Evolutionary conservation across 2,329 filamentous ascomycete species (phyloP), one percentile per base, ranked within the genome.

Genomic region (Colletotrichum noveboracense): DNA sequence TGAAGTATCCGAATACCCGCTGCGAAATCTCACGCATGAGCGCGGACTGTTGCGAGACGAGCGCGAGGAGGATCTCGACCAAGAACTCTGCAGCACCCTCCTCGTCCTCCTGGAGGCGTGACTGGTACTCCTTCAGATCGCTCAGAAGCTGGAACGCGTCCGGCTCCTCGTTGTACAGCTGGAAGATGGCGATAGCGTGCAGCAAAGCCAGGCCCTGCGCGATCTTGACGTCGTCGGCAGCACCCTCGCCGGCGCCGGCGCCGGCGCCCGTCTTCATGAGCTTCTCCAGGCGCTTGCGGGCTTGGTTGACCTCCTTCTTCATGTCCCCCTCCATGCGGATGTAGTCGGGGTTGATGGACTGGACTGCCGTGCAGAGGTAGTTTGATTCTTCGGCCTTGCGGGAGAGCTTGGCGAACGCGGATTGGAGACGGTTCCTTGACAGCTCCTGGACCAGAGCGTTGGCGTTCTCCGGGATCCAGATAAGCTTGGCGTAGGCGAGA

Each of bases 51-150:
- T 95, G 95, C 0, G 96, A 95, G 4, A 97, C 91, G 86, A 98
- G 95, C 68, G 95, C 95, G n/a, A 98, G 88, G 9, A 99, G 85
- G 67, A 98, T 94, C 81, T 98, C 97, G 4, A 98, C 92, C 10
- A 98, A 85, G 30, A 95, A 89, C 80, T 95, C 93, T 0, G 95
- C 91, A 2, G 87, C 84, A 79, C 91, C 87, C 52, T 91, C 85
- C 77, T 91, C 88, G 0, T 85, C 85, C 66, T 89, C 87, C 78
- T 92, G 89, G 66, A 94, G 88, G 80, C 92, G 93, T 58, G 94
- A 89, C 75, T 93, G 94, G 82, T 94, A 96, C 75, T 93, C 88
- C 78, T 94, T 91, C n/a, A 98, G 88, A 79, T 98, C 96, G 70
- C 94, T 91, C 10, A 98, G 87, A 76, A 97, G 93, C 65, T 94